Base-by-base conservation (phyloP, 129 eudicot genomes). In the Escallonia rubra region DNA sequence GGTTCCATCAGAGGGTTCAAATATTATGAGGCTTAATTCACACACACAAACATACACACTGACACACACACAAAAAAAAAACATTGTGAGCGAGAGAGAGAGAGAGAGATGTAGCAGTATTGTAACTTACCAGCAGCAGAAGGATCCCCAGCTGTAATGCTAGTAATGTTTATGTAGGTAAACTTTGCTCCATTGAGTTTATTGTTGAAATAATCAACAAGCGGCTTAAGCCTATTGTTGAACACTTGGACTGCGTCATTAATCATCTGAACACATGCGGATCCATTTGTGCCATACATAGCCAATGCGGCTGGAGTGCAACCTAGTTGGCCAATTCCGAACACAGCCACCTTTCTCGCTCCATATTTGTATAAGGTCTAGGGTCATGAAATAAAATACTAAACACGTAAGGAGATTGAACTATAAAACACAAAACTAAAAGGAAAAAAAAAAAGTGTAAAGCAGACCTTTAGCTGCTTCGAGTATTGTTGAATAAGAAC, bases 331-430 rank as follows among this genome's bases (percentile, higher is more conserved):
- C 82, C 72, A 5, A 87, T 6, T n/a, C 82, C 90, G 46, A 72
- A 79, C 14, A 85, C 48, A 0, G 75, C 91, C 2, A 87, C 57
- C 72, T 87, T 87, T 65, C 90, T 79, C 45, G 90, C 90, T 64
- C 88, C 95, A 57, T 34, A 10, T 40, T 45, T 47, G 77, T 84
- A 77, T 79, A 87, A 57, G n/a, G 64, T 69, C 95, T 86, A 23
- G 16, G 43, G 34, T 13, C 7, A 42, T 5, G 2, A 40, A 43
- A 47, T 52, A 8, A 48, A 1, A 46, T 46, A 9, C 0, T 54
- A 5, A 46, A 9, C 50, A 46, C 10, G 10, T 46, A 46, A 5
- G 50, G 10, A 5, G 6, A 46, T 46, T 46, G 10, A 5, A 5
- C 50, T 5, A 9, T n/a, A 46, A 46, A 46, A 14, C 10, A 47